Evolutionary conservation across 2,329 filamentous ascomycete genomes (phyloP).

Genomic region (Sodiomyces alkalinus): DNA sequence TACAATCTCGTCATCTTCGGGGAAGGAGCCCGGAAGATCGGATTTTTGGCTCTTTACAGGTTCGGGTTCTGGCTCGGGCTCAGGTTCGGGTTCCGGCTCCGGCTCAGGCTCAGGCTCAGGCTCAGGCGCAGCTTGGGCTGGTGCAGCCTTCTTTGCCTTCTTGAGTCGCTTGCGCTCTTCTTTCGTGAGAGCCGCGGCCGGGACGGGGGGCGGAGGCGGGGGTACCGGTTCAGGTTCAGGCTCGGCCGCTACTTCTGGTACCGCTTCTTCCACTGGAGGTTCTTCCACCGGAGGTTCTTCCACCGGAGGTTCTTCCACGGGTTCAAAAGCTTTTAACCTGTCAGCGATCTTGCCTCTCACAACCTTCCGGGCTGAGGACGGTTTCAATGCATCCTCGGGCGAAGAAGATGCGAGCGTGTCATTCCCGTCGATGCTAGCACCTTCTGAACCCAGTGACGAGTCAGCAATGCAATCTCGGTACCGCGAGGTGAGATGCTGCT

Average conservation of each 20-base stretch:
- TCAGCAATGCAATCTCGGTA: conserved; percentile 34
- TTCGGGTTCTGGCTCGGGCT: conserved; percentile 13
- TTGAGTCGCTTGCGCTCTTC: conserved; percentile 26
- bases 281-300: conserved; percentile 8
- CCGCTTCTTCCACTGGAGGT: conserved; percentile 1
- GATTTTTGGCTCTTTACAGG: conserved; percentile 12
- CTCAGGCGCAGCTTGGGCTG: no score
- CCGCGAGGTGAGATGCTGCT: conserved; percentile 7
- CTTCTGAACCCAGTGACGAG: conserved; percentile 32
- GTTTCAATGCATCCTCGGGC: conserved; percentile 22
- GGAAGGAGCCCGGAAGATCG: conserved; percentile 42
- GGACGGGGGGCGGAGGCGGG: conserved; percentile 23
- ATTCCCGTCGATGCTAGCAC: conserved; percentile 20
- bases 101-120: no score
- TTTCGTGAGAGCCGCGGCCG: no score
- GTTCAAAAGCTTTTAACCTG: conserved; percentile 40
- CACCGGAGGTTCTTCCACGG: conserved; percentile 20
- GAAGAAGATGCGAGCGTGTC: conserved; percentile 24
- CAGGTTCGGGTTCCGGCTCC: conserved; percentile 6
- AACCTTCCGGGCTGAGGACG: conserved; percentile 26
- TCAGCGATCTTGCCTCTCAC: conserved; percentile 38
- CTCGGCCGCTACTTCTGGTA: conserved; percentile 16
- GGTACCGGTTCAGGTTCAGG: conserved; percentile 19
- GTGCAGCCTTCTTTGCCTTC: conserved; percentile 22
- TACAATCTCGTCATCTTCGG: conserved; percentile 33